A percentile compares a stretch with the other conserved stretches of the same genome.
These are phyloP conservation scores for Pittosporum tobira DNA, from an alignment of 129 eudicot genomes.

Conservation along the genomic window DNA sequence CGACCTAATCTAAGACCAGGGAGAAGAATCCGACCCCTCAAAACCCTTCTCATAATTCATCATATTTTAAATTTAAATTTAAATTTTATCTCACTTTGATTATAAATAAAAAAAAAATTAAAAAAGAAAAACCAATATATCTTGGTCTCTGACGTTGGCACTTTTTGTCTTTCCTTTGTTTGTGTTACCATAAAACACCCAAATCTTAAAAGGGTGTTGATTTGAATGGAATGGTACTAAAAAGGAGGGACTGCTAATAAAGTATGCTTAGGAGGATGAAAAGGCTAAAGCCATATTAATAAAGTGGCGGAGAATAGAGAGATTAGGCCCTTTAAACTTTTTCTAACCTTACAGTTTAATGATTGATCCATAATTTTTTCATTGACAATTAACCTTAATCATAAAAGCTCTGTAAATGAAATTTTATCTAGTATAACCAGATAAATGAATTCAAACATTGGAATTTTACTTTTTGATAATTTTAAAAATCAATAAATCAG, in stretches of 20 bases:
- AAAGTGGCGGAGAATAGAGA: not conserved
- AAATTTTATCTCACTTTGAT: conserved; percentile 8
- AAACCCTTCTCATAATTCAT: not conserved
- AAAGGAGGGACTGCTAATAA: conserved; percentile 26
- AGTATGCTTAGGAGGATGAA: conserved; percentile 22
- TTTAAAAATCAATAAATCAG: too few relatives aligned
- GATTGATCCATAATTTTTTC: not conserved
- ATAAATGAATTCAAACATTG: too few relatives aligned
- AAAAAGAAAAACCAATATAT: conserved; percentile 5
- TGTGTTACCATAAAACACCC: conserved; percentile 61
- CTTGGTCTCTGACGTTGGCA: conserved; percentile 16
- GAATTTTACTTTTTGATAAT: too few relatives aligned
- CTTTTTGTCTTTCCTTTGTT: conserved; percentile 48
- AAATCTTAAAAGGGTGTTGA: conserved; percentile 46
- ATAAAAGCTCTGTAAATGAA: too few relatives aligned
- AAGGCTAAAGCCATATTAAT: not conserved
- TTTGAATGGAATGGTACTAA: conserved; percentile 36
- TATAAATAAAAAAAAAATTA: too few relatives aligned
- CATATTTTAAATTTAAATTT: not conserved
- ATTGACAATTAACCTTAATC: not conserved
- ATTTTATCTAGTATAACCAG: too few relatives aligned
- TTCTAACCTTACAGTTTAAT: conserved; percentile 7
- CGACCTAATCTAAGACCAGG: not conserved
- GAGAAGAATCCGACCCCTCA: not conserved
- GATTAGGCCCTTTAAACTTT: conserved; percentile 15